These are phyloP conservation scores for Isabelozyma heimii DNA, from an alignment of 805 yeast species.

Conservation along the genomic window DNA sequence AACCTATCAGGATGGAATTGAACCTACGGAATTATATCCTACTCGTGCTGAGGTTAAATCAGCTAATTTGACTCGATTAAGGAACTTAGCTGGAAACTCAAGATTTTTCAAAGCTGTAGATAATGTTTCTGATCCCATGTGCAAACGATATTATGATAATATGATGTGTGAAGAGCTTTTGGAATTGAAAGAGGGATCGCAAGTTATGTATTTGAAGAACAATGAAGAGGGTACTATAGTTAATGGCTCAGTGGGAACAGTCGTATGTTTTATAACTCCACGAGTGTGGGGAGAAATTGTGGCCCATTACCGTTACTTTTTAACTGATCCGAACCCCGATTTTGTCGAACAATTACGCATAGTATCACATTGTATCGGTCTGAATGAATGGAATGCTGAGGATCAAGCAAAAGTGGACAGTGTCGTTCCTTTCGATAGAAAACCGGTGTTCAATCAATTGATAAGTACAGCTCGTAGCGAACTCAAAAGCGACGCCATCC, in stretches of 20 bases:
- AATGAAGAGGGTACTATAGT: slow-evolving; percentile 66
- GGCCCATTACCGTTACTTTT: slow-evolving; percentile 5
- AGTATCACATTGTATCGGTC: slow-evolving; percentile 21
- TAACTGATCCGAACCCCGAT: slow-evolving; percentile 13
- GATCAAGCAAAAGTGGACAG: slow-evolving; percentile 13
- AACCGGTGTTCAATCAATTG: slow-evolving; percentile 15
- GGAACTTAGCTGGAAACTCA: slow-evolving; percentile 44
- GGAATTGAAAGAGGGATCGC: slow-evolving; percentile 78
- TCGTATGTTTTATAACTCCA: slow-evolving; percentile 49
- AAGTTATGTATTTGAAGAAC: slow-evolving; percentile 91
- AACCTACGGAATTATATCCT: slow-evolving; percentile 87
- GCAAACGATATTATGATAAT: slow-evolving; percentile 43
- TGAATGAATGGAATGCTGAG: slow-evolving; percentile 12
- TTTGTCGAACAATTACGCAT: slow-evolving; percentile 22
- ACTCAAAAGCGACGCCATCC: slow-evolving; percentile 23
- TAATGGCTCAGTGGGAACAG: slow-evolving; percentile 87
- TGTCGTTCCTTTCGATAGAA: slow-evolving; percentile 23
- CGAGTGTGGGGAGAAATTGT: slow-evolving; percentile 16
- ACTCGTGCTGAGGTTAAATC: slow-evolving; percentile 80
- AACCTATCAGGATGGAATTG: slow-evolving; percentile 66
- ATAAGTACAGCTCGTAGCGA: slow-evolving; percentile 21
- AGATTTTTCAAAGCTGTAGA: slow-evolving; percentile 43
- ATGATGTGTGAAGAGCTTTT: slow-evolving; percentile 70
- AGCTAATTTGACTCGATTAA: slow-evolving; percentile 54
- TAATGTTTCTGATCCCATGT: slow-evolving; percentile 17